Evolutionary conservation across 1,139 yeast species (phyloP).

Genomic region (Entelexis paramagnoliae): DNA sequence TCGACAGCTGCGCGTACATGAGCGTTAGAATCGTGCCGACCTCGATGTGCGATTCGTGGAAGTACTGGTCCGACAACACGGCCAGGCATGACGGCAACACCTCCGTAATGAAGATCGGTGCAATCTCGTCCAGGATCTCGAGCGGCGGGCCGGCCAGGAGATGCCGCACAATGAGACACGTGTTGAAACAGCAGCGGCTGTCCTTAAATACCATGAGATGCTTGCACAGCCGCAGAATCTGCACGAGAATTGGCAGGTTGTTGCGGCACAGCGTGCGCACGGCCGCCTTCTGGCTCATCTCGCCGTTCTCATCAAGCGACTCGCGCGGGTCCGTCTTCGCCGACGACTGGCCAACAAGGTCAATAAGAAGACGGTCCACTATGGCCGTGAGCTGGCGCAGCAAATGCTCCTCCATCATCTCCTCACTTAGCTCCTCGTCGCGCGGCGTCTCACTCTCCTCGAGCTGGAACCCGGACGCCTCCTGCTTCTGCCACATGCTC

Average conservation of each 20-base stretch:
- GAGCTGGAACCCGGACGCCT: conserved; percentile 57
- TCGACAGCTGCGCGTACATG: conserved; percentile 38
- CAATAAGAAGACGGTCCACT: conserved; percentile 80
- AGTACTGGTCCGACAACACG: conserved; percentile 64
- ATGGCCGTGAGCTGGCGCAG: conserved; percentile 87
- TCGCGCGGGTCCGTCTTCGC: conserved; percentile 26
- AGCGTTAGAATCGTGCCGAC: conserved; percentile 81
- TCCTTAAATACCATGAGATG: conserved; percentile 77
- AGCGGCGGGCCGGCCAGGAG: conserved; percentile 43
- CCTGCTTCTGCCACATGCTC: conserved; percentile 64
- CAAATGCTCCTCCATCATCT: conserved; percentile 96
- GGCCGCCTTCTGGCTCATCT: conserved; percentile 22
- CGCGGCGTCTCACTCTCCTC: conserved; percentile 40
- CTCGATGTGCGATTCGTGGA: conserved; percentile 79
- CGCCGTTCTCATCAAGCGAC: conserved; percentile 18
- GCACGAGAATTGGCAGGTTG: conserved; percentile 60
- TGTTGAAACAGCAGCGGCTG: conserved; percentile 84
- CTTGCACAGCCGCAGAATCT: conserved; percentile 63
- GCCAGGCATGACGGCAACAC: conserved; percentile 44
- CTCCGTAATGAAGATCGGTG: conserved; percentile 53
- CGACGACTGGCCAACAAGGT: conserved; percentile 66
- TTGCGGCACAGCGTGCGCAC: conserved; percentile 42
- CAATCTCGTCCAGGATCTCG: conserved; percentile 62
- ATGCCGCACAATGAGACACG: conserved; percentile 68
- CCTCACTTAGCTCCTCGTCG: conserved; percentile 80